These are phyloP conservation scores for Fusarium sp. DNA, from an alignment of 2,329 filamentous ascomycete species.

Conservation along the genomic window DNA sequence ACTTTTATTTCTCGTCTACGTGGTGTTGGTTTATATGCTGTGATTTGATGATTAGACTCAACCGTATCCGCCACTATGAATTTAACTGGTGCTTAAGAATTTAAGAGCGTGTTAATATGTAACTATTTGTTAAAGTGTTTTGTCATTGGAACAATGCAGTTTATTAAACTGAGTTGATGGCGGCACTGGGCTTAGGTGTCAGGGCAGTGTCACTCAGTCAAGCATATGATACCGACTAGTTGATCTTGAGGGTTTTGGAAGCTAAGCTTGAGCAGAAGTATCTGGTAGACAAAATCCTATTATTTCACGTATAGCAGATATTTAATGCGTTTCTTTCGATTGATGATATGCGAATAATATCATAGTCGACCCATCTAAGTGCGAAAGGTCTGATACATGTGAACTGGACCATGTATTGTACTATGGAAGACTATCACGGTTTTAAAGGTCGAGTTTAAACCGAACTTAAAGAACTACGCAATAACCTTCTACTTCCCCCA, in stretches of 20 bases:
- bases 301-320: not conserved
- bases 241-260: not conserved
- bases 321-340: not conserved
- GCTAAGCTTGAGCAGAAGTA: accelerated
- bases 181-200: too few relatives aligned
- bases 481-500: not conserved
- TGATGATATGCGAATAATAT: not conserved
- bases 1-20: not conserved
- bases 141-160: too few relatives aligned
- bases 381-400: too few relatives aligned
- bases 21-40: not conserved
- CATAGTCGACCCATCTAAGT: not conserved
- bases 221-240: not conserved
- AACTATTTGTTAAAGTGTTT: not conserved
- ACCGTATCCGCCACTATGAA: not conserved
- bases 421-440: too few relatives aligned
- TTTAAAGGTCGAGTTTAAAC: too few relatives aligned
- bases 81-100: too few relatives aligned
- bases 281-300: not conserved
- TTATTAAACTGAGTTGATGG: too few relatives aligned
- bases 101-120: not conserved
- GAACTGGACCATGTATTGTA: too few relatives aligned
- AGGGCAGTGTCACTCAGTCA: too few relatives aligned
- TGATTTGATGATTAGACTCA: not conserved
- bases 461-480: not conserved